A percentile compares a stretch with the other conserved stretches of the same genome.
These are phyloP conservation scores for Hevea brasiliensis DNA, from an alignment of 345 rosid genomes.

Conservation along the genomic window DNA sequence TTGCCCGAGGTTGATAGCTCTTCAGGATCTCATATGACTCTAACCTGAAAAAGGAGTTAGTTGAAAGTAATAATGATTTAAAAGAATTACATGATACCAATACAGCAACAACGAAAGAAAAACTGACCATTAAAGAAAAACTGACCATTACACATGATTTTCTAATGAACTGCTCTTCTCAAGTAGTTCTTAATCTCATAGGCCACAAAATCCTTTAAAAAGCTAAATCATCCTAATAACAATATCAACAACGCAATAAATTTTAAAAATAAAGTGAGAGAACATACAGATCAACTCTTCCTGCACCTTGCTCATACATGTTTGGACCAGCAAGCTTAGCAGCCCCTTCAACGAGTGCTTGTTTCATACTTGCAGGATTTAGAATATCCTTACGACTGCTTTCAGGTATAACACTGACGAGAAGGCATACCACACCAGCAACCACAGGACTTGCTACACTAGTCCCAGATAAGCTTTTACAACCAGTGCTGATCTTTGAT, in stretches of 20 bases:
- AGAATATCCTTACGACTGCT: constrained; percentile 58
- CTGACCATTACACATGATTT: not conserved
- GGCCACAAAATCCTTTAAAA: not conserved
- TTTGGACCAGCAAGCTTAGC: constrained; percentile 94
- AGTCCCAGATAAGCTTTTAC: constrained; percentile 97
- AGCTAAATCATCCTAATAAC: not conserved
- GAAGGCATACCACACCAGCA: constrained; percentile 97
- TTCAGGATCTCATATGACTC: constrained; percentile 92
- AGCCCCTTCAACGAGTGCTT: constrained; percentile 97
- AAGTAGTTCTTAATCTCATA: not conserved
- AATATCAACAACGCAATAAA: constrained; percentile 5
- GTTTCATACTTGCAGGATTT: constrained; percentile 99
- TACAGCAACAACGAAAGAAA: constrained; percentile 14
- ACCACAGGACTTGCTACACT: constrained; percentile 99
- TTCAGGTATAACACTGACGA: constrained; percentile 85
- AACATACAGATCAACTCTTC: constrained; percentile 94
- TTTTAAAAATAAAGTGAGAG: constrained; percentile 6
- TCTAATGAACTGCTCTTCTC: not conserved
- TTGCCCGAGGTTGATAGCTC: constrained; percentile 85
- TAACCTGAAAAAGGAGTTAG: constrained; percentile 64
- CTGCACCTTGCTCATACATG: constrained; percentile 98
- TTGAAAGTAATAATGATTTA: constrained; percentile 25
- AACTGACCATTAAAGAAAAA: not conserved
- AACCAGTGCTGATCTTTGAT: constrained; percentile 92
- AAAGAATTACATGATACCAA: constrained; percentile 10